Base-by-base conservation (phyloP, 176 grass and related monocot species). In the Avena eriantha region DNA sequence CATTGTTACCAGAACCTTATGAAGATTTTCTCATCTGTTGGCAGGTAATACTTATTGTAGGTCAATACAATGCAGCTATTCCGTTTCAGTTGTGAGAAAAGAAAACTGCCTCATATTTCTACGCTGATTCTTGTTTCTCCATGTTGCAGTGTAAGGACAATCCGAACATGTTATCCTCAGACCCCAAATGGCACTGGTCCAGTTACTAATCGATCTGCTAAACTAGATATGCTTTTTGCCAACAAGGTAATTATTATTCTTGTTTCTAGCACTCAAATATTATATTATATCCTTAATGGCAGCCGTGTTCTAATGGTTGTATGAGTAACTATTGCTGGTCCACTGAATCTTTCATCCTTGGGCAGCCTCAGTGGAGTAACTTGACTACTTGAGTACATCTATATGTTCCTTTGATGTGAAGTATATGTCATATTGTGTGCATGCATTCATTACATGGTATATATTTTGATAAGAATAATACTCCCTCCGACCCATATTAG, bases 1-100 rank as follows among this genome's bases (percentile, higher is more conserved):
- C 97, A 99, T 85, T 96, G 92, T 86, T 96, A 99, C 90, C 97
- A 96, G 72, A 99, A 99, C 75, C 87, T 99, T 79, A 93, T 99
- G 97, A 99, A 92, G 87, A 80, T 99, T 54, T 99, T 99, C 90
- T 99, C 97, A 80, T 33, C 80, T 88, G 94, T 91, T 85, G 97
- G 97, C 82, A 96, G 94, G 97, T 99, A 91, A 84, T 53, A 50
- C 10, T 73, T 73, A 78, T 77, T 89, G 11, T 86, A 31, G 76
- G 64, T 78, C 29, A 66, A 76, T 74, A 31, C 55, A 22, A 34
- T 69, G 78, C 50, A 83, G 4, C 19, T 81, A 66, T 54, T 87
- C 16, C 7, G 3, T 64, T 80, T 19, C 29, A 69, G 22, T 49
- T 14, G 22, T 83, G 53, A 76, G 18, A 74, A 50, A 87, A 76